phyloP scores from a whole-genome alignment of 1,284 basidiomycete genomes.

The Moesziomyces parantarcticus region DNA sequence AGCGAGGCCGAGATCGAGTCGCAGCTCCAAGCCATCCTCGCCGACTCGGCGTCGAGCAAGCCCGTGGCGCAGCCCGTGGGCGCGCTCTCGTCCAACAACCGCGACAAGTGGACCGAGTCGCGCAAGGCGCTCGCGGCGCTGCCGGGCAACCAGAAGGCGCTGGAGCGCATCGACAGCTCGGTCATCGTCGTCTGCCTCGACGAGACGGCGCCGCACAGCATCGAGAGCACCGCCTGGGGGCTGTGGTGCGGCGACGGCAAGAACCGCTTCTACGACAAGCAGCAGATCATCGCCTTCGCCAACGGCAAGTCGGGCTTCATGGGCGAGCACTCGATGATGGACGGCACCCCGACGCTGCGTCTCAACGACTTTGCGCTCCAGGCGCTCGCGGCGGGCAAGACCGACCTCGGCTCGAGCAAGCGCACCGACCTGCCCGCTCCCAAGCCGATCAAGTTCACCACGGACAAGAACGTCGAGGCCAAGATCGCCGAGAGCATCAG shows the following conservation, averaged over 20 bases:
- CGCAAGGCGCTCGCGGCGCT: conserved; percentile 73
- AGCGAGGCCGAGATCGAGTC: conserved; percentile 83
- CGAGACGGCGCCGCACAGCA: conserved; percentile 79
- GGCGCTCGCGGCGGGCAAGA: conserved; percentile 80
- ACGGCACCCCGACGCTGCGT: conserved; percentile 92
- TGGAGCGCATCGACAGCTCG: conserved; percentile 88
- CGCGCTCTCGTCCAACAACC: conserved; percentile 85
- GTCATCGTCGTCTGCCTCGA: conserved; percentile 90
- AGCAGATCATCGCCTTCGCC: conserved; percentile 77
- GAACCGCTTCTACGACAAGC: conserved; percentile 98
- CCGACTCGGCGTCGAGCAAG: conserved; percentile 75
- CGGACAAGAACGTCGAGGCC: conserved; percentile 73
- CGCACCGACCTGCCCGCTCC: conserved; percentile 73
- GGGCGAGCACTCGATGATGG: conserved; percentile 95
- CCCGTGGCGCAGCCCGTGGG: conserved; percentile 77
- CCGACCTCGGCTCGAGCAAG: conserved; percentile 73
- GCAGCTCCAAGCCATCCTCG: conserved; percentile 82
- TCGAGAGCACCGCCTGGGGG: conserved; percentile 77
- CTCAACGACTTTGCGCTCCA: conserved; percentile 94
- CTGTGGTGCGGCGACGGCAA: conserved; percentile 92
- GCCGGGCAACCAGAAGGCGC: conserved; percentile 74
- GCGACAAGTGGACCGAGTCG: conserved; percentile 89
- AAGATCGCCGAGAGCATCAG: conserved; percentile 74
- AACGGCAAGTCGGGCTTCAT: conserved; percentile 94
- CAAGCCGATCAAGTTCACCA: conserved; percentile 78